Evolutionary conservation across 768 basidiomycete genomes (phyloP), one percentile per base, ranked within the genome.

Genomic region (Trametes villosa): DNA sequence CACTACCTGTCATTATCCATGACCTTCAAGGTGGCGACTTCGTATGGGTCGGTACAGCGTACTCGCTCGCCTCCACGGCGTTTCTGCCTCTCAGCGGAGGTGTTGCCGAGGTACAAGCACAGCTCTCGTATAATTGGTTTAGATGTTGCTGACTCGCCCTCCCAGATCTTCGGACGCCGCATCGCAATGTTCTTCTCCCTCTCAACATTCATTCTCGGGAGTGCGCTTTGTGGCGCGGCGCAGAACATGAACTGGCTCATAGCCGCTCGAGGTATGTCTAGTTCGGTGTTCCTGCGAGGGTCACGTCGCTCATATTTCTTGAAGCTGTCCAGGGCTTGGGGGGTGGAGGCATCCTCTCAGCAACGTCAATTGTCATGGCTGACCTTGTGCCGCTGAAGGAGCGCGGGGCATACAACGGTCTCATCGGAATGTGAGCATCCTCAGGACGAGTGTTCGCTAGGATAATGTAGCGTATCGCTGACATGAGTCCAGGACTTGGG

Each of bases 211-310:
- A 75, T 76, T 0, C 22, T 78, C 26, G 80, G 81, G 0, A 73
- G 72, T 18, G 79, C 76, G 0, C 20, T 81, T 1, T 72, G 70
- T 15, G 81, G 77, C 1, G 70, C 75, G 0, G 76, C 78, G 0
- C 66, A 74, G 42, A 76, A 56, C 50, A 78, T 81, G 76, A 53
- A 63, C 6, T 74, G 74, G 75, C 61, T 79, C 9, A 79, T 81
- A 45, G 77, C 71, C 6, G 78, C 74, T 0, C 65, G 79, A 15
- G 53, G 60, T 61, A 34, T 34, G 33, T 34, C 33, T 7, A 34
- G 8, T 34, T 34, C 15, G 8, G 8, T 34, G 15, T 7, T 15
- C 7, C 33, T 34, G 33, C 15, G 33, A 34, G 8, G 15, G 7
- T 15, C 36, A 9, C 4, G 6, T 38, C 36, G 15, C 5, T 34